Percentiles rank a stretch among this genome's conserved stretches.
phyloP scores from a whole-genome alignment of 306 rosid genomes.

The Fragaria ananassa region DNA sequence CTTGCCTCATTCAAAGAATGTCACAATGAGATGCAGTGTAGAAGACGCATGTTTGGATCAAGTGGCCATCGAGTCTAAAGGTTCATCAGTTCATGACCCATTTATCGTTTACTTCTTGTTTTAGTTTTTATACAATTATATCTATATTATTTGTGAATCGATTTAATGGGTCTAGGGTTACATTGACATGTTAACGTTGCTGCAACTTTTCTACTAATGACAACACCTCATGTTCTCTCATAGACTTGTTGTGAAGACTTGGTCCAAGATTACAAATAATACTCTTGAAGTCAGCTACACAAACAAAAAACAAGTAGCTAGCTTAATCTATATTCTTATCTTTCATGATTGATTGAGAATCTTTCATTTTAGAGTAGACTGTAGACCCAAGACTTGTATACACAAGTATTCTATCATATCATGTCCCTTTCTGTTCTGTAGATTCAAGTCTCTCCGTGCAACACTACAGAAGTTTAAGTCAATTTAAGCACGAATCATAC shows the following conservation, averaged over 20 bases:
- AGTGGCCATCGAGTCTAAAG: no score
- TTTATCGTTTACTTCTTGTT: no score
- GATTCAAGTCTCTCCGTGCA: not conserved
- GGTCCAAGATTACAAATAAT: not conserved
- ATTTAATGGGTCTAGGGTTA: no score
- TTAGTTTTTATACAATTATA: no score
- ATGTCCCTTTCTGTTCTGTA: not conserved
- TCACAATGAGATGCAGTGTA: no score
- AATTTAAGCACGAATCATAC: not conserved
- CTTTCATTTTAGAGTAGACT: not conserved
- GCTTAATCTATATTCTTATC: not conserved
- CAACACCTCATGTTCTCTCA: not conserved
- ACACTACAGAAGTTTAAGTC: not conserved
- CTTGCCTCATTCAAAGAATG: no score
- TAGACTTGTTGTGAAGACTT: not conserved
- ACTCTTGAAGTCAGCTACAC: not conserved
- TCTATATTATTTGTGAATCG: no score
- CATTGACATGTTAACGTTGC: not conserved
- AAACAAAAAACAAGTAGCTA: not conserved
- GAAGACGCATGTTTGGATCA: no score
- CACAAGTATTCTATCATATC: not conserved
- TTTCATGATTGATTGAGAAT: not conserved
- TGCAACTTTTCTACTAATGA: not conserved
- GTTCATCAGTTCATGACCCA: no score
- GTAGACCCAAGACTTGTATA: not conserved